Evolutionary conservation across 768 basidiomycete species (phyloP).

Genomic region (Astraeus odoratus): DNA sequence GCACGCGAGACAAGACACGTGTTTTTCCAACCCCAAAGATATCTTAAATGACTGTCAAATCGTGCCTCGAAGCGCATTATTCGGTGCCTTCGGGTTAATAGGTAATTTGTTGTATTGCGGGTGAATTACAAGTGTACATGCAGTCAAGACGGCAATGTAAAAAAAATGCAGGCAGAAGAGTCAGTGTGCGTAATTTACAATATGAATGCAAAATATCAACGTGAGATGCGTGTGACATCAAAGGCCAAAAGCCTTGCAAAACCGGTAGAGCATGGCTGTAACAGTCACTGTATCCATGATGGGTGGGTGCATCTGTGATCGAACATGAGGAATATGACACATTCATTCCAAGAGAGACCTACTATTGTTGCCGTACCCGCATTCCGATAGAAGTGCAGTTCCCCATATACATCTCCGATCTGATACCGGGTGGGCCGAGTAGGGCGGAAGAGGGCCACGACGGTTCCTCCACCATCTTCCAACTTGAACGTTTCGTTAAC

Average conservation of each 20-base stretch:
- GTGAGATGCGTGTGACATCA: constrained; percentile 21
- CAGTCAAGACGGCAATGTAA: constrained; percentile 22
- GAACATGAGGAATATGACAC: constrained; percentile 19
- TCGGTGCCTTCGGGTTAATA: constrained; percentile 16
- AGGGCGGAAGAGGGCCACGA: constrained; percentile 77
- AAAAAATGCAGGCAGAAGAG: constrained; percentile 17
- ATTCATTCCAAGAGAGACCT: constrained; percentile 19
- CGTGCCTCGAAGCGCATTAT: too few relatives aligned
- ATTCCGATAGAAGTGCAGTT: constrained; percentile 73
- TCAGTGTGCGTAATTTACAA: constrained; percentile 26
- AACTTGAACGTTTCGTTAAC: constrained; percentile 38
- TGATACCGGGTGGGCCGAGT: constrained; percentile 75
- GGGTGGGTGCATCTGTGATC: constrained; percentile 69
- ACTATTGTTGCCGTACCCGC: constrained; percentile 82
- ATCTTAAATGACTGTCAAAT: constrained; percentile 7
- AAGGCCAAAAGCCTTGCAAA: constrained; percentile 49
- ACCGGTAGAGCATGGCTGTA: constrained; percentile 80
- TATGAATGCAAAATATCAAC: constrained; percentile 19
- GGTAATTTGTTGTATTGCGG: constrained; percentile 20
- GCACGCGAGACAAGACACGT: constrained; percentile 28
- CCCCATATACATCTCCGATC: constrained; percentile 81
- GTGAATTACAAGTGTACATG: constrained; percentile 25
- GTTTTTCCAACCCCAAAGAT: constrained; percentile 17
- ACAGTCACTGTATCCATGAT: constrained; percentile 87
- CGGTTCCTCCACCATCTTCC: constrained; percentile 59